Evolutionary conservation across 768 basidiomycete species (phyloP).

Genomic region (Lepiota brunneoincarnata): DNA sequence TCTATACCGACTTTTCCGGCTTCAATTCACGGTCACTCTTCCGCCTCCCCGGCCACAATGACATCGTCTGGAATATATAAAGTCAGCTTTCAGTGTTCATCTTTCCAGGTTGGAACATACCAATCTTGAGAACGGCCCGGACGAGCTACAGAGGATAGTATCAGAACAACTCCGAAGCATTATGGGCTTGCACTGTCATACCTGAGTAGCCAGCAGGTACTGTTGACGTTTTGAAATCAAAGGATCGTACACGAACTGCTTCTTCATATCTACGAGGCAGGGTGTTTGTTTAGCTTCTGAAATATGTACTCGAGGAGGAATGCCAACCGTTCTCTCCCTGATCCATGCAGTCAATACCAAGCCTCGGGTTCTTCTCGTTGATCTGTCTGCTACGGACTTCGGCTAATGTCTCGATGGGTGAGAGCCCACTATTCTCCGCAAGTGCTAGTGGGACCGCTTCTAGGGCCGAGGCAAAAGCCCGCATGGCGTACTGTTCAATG

Average conservation of each 20-base stretch:
- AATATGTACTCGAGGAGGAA: neutral
- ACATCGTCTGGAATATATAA: slow-evolving; percentile 59
- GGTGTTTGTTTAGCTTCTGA: neutral
- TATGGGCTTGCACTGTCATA: slow-evolving; percentile 27
- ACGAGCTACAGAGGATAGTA: slow-evolving; percentile 51
- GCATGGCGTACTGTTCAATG: slow-evolving; percentile 99
- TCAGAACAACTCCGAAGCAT: slow-evolving; percentile 2
- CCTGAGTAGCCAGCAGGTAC: slow-evolving; percentile 95
- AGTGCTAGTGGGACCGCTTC: slow-evolving; percentile 95
- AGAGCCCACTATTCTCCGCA: slow-evolving; percentile 95
- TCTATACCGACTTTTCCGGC: neutral
- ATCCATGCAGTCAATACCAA: slow-evolving; percentile 93
- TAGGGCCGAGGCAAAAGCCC: slow-evolving; percentile 94
- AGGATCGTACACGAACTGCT: slow-evolving; percentile 96
- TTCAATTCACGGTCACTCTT: slow-evolving; percentile 43
- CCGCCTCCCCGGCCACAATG: slow-evolving; percentile 67
- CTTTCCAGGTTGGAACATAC: slow-evolving; percentile 29
- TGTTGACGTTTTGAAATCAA: slow-evolving; percentile 97
- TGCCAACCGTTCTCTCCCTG: slow-evolving; percentile 79
- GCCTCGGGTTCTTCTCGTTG: slow-evolving; percentile 73
- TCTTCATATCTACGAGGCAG: slow-evolving; percentile 83
- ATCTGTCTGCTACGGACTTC: slow-evolving; percentile 94
- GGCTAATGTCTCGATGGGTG: slow-evolving; percentile 96
- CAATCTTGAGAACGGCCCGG: slow-evolving; percentile 85
- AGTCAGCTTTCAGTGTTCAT: slow-evolving; percentile 4